A percentile compares a stretch with the other conserved stretches of the same genome.
These are phyloP conservation scores for Evernia prunastri DNA, from an alignment of 495 filamentous ascomycete genomes.

Conservation along the genomic window DNA sequence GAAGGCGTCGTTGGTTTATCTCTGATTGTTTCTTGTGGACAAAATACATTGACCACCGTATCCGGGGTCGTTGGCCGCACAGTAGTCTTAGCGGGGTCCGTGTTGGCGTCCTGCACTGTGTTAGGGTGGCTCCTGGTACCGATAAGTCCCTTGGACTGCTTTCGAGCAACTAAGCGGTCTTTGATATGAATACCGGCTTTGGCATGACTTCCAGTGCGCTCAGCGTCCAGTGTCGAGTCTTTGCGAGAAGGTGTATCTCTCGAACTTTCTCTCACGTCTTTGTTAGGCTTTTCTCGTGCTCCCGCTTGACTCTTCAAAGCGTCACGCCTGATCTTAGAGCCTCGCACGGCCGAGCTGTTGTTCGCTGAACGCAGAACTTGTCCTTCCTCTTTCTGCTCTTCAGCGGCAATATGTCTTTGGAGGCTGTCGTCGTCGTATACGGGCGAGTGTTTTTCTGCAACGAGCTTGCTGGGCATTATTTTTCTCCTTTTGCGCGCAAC, in stretches of 20 bases:
- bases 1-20: constrained; percentile 16
- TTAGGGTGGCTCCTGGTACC: neutral
- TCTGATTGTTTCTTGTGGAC: neutral
- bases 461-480: neutral
- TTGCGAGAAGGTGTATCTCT: neutral
- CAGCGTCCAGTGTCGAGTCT: neutral
- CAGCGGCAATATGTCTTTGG: constrained; percentile 21
- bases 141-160: neutral
- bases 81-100: neutral
- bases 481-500: constrained; percentile 14
- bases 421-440: constrained; percentile 21
- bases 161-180: neutral
- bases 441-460: neutral
- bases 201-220: neutral
- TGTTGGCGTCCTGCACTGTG: neutral
- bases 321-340: neutral
- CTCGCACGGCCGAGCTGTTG: neutral
- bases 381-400: neutral
- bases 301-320: neutral
- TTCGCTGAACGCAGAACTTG: neutral
- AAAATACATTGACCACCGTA: neutral
- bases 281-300: neutral
- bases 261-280: neutral
- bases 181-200: neutral
- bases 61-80: neutral